These are phyloP conservation scores for Podospora comata DNA, from an alignment of 495 filamentous ascomycete genomes.

Conservation along the genomic window DNA sequence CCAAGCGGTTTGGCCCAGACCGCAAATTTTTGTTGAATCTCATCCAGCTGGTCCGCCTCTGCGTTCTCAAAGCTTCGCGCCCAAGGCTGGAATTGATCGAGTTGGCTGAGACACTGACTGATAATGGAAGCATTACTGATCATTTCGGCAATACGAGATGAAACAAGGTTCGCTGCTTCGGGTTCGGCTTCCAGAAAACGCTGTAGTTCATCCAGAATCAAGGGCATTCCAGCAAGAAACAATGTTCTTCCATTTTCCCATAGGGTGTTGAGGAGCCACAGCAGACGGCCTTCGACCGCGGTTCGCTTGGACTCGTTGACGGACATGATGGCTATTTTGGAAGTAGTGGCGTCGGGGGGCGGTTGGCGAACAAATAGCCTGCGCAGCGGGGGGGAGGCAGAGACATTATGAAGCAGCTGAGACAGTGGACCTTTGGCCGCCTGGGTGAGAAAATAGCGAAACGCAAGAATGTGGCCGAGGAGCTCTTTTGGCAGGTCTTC, in stretches of 20 bases:
- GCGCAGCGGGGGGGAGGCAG: conserved; percentile 40
- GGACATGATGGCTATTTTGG: neutral
- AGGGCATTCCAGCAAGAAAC: conserved; percentile 30
- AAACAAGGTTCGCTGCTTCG: conserved; percentile 37
- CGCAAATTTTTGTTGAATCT: conserved; percentile 23
- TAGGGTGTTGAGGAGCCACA: conserved; percentile 36
- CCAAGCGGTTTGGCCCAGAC: conserved; percentile 18
- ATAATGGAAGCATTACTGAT: conserved; percentile 48
- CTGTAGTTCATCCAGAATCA: conserved; percentile 46
- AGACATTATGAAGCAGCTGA: conserved; percentile 21
- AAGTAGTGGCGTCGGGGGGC: neutral
- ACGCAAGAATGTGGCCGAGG: conserved; percentile 14
- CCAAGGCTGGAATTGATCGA: conserved; percentile 50
- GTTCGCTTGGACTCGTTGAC: conserved; percentile 18
- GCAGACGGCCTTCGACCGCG: conserved; percentile 22
- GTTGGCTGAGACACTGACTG: conserved; percentile 39
- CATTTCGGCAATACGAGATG: conserved; percentile 30
- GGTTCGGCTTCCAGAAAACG: conserved; percentile 39
- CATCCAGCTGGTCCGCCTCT: conserved; percentile 21
- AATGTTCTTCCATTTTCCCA: conserved; percentile 29
- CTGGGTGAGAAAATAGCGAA: conserved; percentile 14
- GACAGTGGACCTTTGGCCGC: conserved; percentile 6
- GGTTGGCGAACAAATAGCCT: conserved; percentile 23
- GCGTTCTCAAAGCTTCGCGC: conserved; percentile 37
- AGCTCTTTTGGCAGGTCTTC: conserved; percentile 18